phyloP scores from a whole-genome alignment of 805 yeast genomes.

The Lipomyces spencermartinsiae region DNA sequence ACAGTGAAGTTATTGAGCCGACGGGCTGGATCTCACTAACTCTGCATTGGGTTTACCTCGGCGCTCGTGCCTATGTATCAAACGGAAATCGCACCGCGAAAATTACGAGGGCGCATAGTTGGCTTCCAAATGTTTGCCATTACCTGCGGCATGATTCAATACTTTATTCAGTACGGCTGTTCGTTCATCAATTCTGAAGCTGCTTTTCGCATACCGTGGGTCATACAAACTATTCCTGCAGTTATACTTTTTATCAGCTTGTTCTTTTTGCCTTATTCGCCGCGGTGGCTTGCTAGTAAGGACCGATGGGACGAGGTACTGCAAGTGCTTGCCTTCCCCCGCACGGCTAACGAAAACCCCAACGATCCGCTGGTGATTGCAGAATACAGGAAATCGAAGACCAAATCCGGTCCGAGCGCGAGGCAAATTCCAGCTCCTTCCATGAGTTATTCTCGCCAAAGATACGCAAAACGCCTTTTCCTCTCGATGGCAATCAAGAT shows the following conservation, averaged over 20 bases:
- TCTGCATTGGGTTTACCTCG: no score
- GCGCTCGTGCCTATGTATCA: no score
- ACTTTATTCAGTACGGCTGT: conserved; percentile 50
- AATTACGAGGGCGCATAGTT: no score
- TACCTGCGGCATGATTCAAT: conserved; percentile 43
- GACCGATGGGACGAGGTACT: conserved; percentile 63
- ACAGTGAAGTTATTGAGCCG: no score
- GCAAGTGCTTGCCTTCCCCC: conserved; percentile 58
- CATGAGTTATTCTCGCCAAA: conserved; percentile 24
- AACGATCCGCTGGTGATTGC: conserved; percentile 38
- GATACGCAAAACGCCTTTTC: conserved; percentile 40
- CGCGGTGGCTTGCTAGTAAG: conserved; percentile 55
- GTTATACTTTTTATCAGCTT: conserved; percentile 54
- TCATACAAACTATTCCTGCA: conserved; percentile 61
- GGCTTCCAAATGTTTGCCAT: no score
- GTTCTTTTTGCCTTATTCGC: conserved; percentile 49
- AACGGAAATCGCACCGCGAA: no score
- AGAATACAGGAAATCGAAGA: conserved; percentile 37
- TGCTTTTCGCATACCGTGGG: conserved; percentile 72
- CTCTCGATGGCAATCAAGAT: conserved; percentile 47
- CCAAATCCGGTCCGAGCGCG: conserved; percentile 33
- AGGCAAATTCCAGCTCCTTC: conserved; percentile 18
- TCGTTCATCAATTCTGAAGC: conserved; percentile 53
- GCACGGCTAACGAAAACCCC: conserved; percentile 40
- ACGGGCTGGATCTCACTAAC: no score